Evolutionary conservation across 1,284 basidiomycete genomes (phyloP).

Genomic region (Cutaneotrichosporon cavernicola): DNA sequence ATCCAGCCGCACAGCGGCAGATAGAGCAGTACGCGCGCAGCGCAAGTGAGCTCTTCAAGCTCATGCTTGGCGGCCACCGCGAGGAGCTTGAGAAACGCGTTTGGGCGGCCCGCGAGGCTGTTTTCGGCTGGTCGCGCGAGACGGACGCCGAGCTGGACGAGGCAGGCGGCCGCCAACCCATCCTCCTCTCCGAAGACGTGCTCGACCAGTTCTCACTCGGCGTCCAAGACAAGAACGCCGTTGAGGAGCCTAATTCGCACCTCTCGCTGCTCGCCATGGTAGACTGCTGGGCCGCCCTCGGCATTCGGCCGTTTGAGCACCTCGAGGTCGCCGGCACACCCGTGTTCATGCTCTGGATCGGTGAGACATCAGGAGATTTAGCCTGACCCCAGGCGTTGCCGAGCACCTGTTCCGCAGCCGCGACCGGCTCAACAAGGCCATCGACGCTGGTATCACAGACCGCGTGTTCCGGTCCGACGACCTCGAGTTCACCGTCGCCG

Average conservation of each 20-base stretch:
- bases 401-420: slow-evolving; percentile 83
- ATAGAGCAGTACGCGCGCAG: slow-evolving; percentile 87
- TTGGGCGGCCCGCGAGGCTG: slow-evolving; percentile 69
- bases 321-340: slow-evolving; percentile 93
- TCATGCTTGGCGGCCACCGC: slow-evolving; percentile 83
- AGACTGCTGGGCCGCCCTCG: slow-evolving; percentile 89
- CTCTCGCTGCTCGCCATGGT: slow-evolving; percentile 97
- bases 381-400: slow-evolving; percentile 63
- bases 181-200: slow-evolving; percentile 81
- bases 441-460: slow-evolving; percentile 75
- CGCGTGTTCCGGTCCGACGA: slow-evolving; percentile 84
- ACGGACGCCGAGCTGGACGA: slow-evolving; percentile 41
- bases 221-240: slow-evolving; percentile 52
- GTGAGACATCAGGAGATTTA: slow-evolving; percentile 30
- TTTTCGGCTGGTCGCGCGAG: slow-evolving; percentile 64
- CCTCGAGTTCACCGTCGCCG: slow-evolving; percentile 89
- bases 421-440: slow-evolving; percentile 66
- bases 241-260: slow-evolving; percentile 72
- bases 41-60: slow-evolving; percentile 86
- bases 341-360: slow-evolving; percentile 94
- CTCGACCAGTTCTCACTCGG: slow-evolving; percentile 87
- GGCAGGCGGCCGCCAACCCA: slow-evolving; percentile 58
- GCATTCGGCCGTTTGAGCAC: slow-evolving; percentile 87
- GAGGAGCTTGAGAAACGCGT: slow-evolving; percentile 69
- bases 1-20: slow-evolving; percentile 84